These are phyloP conservation scores for Rugosomyces carneus DNA, from an alignment of 1,284 basidiomycete genomes.

Conservation along the genomic window DNA sequence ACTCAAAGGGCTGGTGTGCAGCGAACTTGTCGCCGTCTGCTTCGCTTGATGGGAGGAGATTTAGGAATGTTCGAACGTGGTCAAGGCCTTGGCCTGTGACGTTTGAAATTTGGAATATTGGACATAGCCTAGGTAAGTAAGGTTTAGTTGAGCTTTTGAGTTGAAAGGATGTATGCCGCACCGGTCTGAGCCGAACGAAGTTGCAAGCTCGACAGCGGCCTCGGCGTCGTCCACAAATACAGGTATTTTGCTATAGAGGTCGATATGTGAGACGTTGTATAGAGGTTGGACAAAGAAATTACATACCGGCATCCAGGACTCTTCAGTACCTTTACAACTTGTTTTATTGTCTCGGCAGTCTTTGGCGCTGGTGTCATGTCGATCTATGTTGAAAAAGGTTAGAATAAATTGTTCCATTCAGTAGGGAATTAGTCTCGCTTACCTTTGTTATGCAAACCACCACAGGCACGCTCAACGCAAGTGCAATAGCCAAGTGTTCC, in stretches of 20 bases:
- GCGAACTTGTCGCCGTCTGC: constrained; percentile 75
- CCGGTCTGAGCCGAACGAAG: constrained; percentile 67
- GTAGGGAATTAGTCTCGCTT: neutral
- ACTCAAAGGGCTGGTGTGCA: constrained; percentile 85
- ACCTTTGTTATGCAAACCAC: constrained; percentile 95
- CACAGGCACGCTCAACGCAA: constrained; percentile 91
- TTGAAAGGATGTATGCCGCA: constrained; percentile 23
- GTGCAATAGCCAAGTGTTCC: constrained; percentile 91
- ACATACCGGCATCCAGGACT: constrained; percentile 86
- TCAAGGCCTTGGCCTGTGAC: constrained; percentile 92
- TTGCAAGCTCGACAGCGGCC: constrained; percentile 72
- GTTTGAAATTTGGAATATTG: constrained; percentile 92
- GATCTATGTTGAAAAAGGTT: constrained; percentile 46
- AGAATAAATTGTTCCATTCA: no score
- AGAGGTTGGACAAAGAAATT: neutral
- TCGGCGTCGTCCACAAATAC: constrained; percentile 75
- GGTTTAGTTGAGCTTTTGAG: constrained; percentile 4
- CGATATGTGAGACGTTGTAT: neutral
- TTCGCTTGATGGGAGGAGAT: constrained; percentile 82
- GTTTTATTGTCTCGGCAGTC: constrained; percentile 84
- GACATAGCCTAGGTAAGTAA: constrained; percentile 61
- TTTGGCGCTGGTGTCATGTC: constrained; percentile 97
- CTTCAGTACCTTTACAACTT: constrained; percentile 89
- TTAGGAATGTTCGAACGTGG: constrained; percentile 78
- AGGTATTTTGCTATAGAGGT: constrained; percentile 65